Evolutionary conservation across 768 basidiomycete species (phyloP).

Genomic region (Pleurotus platypus): DNA sequence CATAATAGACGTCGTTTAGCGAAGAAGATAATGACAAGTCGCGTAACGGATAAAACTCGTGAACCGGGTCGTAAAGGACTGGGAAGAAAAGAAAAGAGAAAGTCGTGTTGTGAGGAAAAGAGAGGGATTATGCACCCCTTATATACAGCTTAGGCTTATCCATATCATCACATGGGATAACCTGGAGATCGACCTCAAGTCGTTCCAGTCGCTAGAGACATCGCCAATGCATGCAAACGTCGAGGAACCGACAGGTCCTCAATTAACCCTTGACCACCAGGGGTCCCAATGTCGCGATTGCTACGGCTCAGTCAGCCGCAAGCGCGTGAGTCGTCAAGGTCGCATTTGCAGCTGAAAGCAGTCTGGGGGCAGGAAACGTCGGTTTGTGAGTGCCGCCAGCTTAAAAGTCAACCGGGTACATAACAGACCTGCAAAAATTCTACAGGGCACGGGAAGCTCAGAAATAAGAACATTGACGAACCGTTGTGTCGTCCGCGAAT

Average conservation of each 20-base stretch:
- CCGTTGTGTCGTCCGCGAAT: too few species aligned
- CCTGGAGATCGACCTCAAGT: background rate
- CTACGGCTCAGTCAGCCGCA: background rate
- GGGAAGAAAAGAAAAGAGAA: conserved; percentile 2
- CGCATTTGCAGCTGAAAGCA: background rate
- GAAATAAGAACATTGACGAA: too few species aligned
- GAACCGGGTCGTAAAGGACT: conserved; percentile 5
- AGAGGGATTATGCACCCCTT: background rate
- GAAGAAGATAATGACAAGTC: background rate
- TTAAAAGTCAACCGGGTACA: background rate
- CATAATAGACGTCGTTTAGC: conserved; percentile 5
- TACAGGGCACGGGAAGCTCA: too few species aligned
- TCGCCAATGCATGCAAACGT: background rate
- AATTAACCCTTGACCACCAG: conserved; percentile 3
- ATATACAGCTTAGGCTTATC: background rate
- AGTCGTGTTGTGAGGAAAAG: background rate
- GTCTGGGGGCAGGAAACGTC: background rate
- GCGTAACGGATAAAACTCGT: conserved; percentile 7
- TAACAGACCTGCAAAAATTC: background rate
- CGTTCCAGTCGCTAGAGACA: background rate
- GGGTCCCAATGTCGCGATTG: background rate
- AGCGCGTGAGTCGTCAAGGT: background rate
- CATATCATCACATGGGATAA: background rate
- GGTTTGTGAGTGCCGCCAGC: background rate
- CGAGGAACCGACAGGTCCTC: too few species aligned